Conservation (phyloP, 805 yeast species). For the Yarrowia porcina region DNA sequence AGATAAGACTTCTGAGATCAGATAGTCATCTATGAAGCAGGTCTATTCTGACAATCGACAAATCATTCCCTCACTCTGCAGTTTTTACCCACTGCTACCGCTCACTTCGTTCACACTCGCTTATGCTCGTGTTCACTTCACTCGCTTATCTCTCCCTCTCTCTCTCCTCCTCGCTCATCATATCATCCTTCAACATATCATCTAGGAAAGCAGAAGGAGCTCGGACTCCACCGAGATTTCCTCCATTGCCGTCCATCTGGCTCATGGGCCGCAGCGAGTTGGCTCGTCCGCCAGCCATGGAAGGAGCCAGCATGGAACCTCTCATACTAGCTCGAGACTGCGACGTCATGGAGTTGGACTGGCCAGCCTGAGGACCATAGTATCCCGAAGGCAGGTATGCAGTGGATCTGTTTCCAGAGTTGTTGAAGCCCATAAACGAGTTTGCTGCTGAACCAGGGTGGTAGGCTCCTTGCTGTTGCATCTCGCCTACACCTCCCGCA, state of each 20-base stretch:
- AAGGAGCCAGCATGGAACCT: conserved; percentile 13
- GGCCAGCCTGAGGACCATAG: conserved; percentile 30
- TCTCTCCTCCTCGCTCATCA: conserved; percentile 25
- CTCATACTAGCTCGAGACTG: conserved; percentile 21
- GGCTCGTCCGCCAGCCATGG: conserved; percentile 1
- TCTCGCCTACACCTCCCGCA: conserved; percentile 18
- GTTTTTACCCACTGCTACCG: too few species aligned
- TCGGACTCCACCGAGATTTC: conserved; percentile 28
- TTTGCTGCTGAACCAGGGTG: conserved; percentile 18
- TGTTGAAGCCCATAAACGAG: conserved; percentile 22
- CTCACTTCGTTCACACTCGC: too few species aligned
- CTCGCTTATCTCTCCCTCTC: background rate
- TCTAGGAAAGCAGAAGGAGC: conserved; percentile 42
- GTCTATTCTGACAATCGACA: too few species aligned
- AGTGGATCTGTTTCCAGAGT: conserved; percentile 29
- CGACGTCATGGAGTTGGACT: conserved; percentile 1
- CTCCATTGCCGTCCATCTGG: conserved; percentile 7
- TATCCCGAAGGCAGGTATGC: conserved; percentile 36
- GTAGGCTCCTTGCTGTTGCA: background rate
- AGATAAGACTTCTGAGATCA: too few species aligned
- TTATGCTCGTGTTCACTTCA: too few species aligned
- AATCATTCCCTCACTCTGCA: too few species aligned
- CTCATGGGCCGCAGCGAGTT: conserved; percentile 23
- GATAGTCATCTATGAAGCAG: too few species aligned
- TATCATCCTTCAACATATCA: conserved; percentile 36